These are phyloP conservation scores for Epichloe glyceriae DNA, from an alignment of 2,329 filamentous ascomycete genomes.

Conservation along the genomic window DNA sequence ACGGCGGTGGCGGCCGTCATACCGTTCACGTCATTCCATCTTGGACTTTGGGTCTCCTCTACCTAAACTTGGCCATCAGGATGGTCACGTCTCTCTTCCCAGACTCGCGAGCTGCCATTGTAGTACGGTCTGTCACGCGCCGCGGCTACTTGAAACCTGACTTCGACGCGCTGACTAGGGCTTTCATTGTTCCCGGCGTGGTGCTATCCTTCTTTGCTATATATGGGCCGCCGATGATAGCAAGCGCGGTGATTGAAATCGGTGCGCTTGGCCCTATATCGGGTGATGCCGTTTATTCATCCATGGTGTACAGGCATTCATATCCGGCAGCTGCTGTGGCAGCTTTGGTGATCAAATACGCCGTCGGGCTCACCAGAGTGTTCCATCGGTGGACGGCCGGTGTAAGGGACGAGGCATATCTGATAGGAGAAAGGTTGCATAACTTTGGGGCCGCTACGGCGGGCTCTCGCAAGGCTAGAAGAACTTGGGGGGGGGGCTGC, in stretches of 20 bases:
- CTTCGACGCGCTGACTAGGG: constrained; percentile 64
- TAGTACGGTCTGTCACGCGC: constrained; percentile 60
- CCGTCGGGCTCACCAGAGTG: constrained; percentile 42
- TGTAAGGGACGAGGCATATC: constrained; percentile 87
- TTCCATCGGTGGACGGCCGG: constrained; percentile 65
- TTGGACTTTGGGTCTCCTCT: constrained; percentile 87
- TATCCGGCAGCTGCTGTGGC: constrained; percentile 55
- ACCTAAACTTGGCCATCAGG: constrained; percentile 66
- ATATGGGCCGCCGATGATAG: constrained; percentile 47
- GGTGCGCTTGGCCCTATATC: constrained; percentile 12
- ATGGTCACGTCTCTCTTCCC: constrained; percentile 55
- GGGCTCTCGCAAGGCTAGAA: constrained; percentile 21
- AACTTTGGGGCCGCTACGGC: constrained; percentile 58
- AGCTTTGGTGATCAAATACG: constrained; percentile 28
- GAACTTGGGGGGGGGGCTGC: constrained; percentile 27
- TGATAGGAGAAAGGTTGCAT: constrained; percentile 88
- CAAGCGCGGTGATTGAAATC: constrained; percentile 21
- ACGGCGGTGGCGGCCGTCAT: constrained; percentile 32
- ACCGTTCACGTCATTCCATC: constrained; percentile 81
- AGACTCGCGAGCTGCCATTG: constrained; percentile 57
- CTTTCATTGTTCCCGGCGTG: constrained; percentile 67
- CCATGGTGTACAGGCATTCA: constrained; percentile 41
- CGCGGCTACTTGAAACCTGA: constrained; percentile 72
- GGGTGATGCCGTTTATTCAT: constrained; percentile 16
- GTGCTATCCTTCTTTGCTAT: constrained; percentile 51